Evolutionary conservation across 352 stramenopile species (phyloP).

Genomic region (Blastocystis sp.): DNA sequence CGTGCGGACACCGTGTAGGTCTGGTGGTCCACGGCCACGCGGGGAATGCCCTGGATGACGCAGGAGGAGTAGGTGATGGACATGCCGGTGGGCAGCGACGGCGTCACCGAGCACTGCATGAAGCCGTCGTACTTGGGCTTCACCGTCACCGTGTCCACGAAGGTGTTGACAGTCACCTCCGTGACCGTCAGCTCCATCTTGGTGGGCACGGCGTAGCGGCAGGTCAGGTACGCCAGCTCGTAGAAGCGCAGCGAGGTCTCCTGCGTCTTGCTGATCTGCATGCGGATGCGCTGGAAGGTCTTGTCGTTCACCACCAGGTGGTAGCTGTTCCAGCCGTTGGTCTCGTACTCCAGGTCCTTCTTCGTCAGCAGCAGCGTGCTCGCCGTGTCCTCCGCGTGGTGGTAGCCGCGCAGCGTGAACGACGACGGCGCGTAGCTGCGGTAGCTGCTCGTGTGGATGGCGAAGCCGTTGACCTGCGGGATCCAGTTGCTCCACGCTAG

Average conservation of each 20-base stretch:
- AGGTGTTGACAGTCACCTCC: not conserved
- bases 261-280: constrained; percentile 49
- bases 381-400: not conserved
- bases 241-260: constrained; percentile 5
- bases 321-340: constrained; percentile 23
- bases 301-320: constrained; percentile 51
- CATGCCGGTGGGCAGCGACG: not conserved
- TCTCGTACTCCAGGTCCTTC: constrained; percentile 33
- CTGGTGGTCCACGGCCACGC: constrained; percentile 3
- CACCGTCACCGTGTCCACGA: constrained; percentile 20
- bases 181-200: constrained; percentile 2
- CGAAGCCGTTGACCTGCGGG: constrained; percentile 62
- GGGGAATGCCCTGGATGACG: constrained; percentile 9
- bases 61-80: constrained; percentile 30
- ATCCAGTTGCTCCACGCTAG: constrained; percentile 43
- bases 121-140: constrained; percentile 45
- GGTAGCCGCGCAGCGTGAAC: constrained; percentile 31
- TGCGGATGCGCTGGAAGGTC: constrained; percentile 22
- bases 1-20: not conserved
- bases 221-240: constrained; percentile 36
- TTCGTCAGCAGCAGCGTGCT: constrained; percentile 17
- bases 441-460: constrained; percentile 27
- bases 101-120: not conserved
- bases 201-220: constrained; percentile 31
- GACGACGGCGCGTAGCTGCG: constrained; percentile 8